Evolutionary conservation across 176 grass and related monocot species (phyloP), one percentile per base, ranked within the genome.

Genomic region (Paspalum vaginatum): DNA sequence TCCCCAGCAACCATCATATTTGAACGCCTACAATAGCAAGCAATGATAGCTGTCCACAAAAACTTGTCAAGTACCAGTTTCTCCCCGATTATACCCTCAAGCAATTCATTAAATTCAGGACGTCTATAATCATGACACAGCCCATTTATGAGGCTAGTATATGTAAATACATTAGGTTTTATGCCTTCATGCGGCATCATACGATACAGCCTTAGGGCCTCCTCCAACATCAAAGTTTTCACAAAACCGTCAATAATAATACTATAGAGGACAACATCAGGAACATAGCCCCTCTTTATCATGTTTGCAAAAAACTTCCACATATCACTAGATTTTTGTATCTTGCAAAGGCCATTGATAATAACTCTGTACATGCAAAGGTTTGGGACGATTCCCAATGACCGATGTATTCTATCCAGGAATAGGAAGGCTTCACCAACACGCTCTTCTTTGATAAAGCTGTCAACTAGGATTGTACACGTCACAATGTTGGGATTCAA

Each of bases 381-480:
- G 83, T 94, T 98, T 8, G 90, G 90, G 71, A 83, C 56, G 32
- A 91, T 85, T 53, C 78, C 87, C 63, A 87, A 16, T 11, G 46
- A 65, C 22, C 83, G 76, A 12, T 61, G 15, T 61, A 92, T 83
- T 88, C 81, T 72, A 85, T 87, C 71, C 18, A 92, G 43, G 76
- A 94, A 88, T 42, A 73, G 61, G 69, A 98, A 90, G 39, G 85
- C 89, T 81, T 94, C 87, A 85, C 67, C 39, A 17, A 87, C 82
- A 44, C 68, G 65, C 40, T 83, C 76, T 84, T 84, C 56, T 84
- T 91, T 92, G 56, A 65, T 83, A 22, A 92, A 87, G 40, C 74
- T 71, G n/a, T 89, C 87, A 57, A 89, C 63, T 74, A 97, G 85
- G 66, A 94, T 57, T 58, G 95, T 94, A 78, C 91, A 97, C 13